Base-by-base conservation (phyloP, 176 grass and related monocot genomes). In the Ensete ventricosum region DNA sequence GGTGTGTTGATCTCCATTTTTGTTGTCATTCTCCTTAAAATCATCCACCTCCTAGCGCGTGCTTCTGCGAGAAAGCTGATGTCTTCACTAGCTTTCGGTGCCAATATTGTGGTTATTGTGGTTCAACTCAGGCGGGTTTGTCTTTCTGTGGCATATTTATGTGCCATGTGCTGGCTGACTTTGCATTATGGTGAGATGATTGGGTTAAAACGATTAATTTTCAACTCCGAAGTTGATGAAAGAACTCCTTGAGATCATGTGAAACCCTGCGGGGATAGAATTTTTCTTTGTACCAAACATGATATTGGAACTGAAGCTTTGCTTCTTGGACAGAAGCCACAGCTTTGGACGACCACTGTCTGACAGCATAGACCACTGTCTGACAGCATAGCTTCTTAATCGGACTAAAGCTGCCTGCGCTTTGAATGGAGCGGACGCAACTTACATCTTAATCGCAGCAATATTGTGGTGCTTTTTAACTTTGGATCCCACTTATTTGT, bases 61-160 rank as follows among this genome's bases (percentile, higher is more conserved):
- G 85, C 65, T 11, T 64, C 73, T 0, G 59, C 65, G 11, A 79
- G 75, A 53, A 13, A 10, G 75, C 22, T 23, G 22, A 23, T 23
- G 22, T 23, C 22, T 23, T 23, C 22, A 23, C 22, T 23, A 23
- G 22, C 82, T 62, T 84, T 80, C 57, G 92, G 77, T 60, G 54
- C 83, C 79, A 69, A 52, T 62, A 79, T 83, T 21, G 77, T 78
- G 73, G 74, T 80, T 9, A 84, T 84, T 59, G 58, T 78, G 64
- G 27, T 53, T 54, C 69, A 65, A 55, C 27, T 84, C 60, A 86
- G 79, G 81, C 83, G 79, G 21, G 88, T 86, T 24, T 92, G 83
- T 53, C 81, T 96, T 80, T 51, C 92, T 81, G 83, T 92, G 52
- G 87, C 83, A 53, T 96, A 96, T 84, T 84, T 88, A 53, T 96